phyloP scores from a whole-genome alignment of 179 eudicot species.

The Gypsophila paniculata region DNA sequence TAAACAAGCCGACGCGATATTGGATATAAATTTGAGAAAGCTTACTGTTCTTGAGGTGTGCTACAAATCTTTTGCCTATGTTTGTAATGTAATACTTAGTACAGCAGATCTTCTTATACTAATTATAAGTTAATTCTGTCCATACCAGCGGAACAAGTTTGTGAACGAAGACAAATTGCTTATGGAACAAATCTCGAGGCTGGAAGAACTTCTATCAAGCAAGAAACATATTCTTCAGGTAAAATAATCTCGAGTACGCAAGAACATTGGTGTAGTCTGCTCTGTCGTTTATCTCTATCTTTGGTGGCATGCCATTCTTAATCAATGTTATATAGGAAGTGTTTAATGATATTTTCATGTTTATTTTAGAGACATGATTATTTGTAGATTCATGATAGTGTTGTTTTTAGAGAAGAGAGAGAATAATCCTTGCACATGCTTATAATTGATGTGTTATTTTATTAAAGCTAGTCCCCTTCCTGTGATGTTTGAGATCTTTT shows the following conservation, averaged over 20 bases:
- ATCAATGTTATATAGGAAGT: background rate
- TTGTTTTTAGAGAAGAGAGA: background rate
- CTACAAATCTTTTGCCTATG: constrained; percentile 12
- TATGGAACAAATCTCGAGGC: constrained; percentile 63
- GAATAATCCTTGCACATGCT: background rate
- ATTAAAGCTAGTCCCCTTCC: background rate
- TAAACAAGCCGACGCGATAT: constrained; percentile 92
- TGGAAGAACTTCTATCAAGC: constrained; percentile 80
- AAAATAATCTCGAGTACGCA: constrained; percentile 12
- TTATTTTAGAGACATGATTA: background rate
- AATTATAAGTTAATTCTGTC: constrained; percentile 9
- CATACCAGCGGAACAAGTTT: constrained; percentile 69
- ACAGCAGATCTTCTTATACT: background rate
- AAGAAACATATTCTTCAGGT: constrained; percentile 81
- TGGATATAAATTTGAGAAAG: constrained; percentile 82
- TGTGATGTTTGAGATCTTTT: background rate
- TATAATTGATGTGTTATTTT: background rate
- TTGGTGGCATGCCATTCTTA: background rate
- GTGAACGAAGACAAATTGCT: constrained; percentile 66
- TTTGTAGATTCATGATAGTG: constrained; percentile 3
- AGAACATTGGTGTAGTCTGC: background rate
- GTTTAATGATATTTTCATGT: background rate
- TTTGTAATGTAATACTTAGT: background rate
- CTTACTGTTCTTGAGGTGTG: constrained; percentile 83
- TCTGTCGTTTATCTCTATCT: background rate